Evolutionary conservation across 2,329 filamentous ascomycete species (phyloP), one percentile per base, ranked within the genome.

Genomic region (Pseudogymnoascus sp.): DNA sequence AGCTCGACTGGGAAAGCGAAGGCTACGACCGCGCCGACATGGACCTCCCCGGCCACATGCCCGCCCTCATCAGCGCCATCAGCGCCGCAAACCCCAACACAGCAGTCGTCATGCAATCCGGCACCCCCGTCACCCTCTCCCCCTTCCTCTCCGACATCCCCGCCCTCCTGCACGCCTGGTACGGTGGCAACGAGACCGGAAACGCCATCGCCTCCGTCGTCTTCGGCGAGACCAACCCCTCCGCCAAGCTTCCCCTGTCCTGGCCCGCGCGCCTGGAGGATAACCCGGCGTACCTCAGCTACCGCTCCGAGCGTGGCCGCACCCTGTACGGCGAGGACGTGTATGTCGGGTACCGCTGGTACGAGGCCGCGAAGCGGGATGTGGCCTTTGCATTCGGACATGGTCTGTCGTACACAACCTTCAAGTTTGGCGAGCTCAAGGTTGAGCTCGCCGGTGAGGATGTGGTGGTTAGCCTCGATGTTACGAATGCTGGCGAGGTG

Each of bases 131-230:
- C 24, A 80, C 82, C 62, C 87, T 91, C 86, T 50, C 44, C 14
- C 87, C 88, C 0, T 90, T 87, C 87, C 78, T 83, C 1, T 72
- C 77, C 14, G 74, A 80, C 33, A 82, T 69, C 1, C 73, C 76
- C 6, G 83, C 86, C 1, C 77, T 93, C 1, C 72, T 29, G 1
- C 88, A 93, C 70, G 89, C 89, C 6, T 95, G 90, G 89, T 95
- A 92, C 70, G 89, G 90, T 65, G 90, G 91, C n/a, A 91, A 95
- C 70, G 90, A 95, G 76, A 88, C 87, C 4, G 91, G 90, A 5
- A 91, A 93, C 71, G 87, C 86, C 10, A 87, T 96, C 65, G 89
- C 88, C 0, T 90, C 93, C 67, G 81, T 93, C 1, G 78, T 93
- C 16, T 89, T 90, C 67, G 90, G 89, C 59, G 82, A 87, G 65